Percentiles rank a stretch among this genome's conserved stretches.
phyloP scores from a whole-genome alignment of 345 rosid species.

The Atalantia buxifolia region DNA sequence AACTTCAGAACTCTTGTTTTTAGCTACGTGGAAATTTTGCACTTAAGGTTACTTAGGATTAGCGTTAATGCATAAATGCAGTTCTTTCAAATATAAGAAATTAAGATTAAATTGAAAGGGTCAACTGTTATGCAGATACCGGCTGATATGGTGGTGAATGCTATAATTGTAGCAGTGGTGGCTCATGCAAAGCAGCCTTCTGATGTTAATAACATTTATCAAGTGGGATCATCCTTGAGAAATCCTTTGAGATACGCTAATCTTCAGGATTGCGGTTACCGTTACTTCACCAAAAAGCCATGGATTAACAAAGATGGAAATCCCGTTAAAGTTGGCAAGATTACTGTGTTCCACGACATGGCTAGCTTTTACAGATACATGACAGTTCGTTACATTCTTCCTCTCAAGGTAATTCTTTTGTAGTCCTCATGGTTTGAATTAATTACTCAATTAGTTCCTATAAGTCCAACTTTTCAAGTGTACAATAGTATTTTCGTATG shows the following conservation, averaged over 20 bases:
- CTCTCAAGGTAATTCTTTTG: conserved; percentile 44
- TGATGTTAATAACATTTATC: conserved; percentile 42
- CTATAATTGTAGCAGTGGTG: conserved; percentile 51
- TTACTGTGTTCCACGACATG: conserved; percentile 52
- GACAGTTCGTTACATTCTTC: conserved; percentile 55
- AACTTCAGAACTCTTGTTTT: too few relatives aligned
- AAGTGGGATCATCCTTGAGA: conserved; percentile 68
- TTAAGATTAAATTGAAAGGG: neutral
- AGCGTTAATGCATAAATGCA: neutral
- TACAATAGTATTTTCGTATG: too few relatives aligned
- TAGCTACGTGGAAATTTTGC: too few relatives aligned
- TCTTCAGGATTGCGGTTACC: conserved; percentile 40
- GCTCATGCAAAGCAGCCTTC: conserved; percentile 33
- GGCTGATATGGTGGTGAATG: conserved; percentile 87
- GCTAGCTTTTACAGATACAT: conserved; percentile 71
- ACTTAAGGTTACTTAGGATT: too few relatives aligned
- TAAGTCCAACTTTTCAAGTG: too few relatives aligned
- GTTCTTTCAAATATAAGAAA: neutral
- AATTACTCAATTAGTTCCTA: too few relatives aligned
- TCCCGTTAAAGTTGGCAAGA: conserved; percentile 44
- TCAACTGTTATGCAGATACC: conserved; percentile 47
- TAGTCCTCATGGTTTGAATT: too few relatives aligned
- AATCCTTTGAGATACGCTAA: conserved; percentile 39
- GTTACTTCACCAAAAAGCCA: conserved; percentile 62
- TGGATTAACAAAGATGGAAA: conserved; percentile 85